Evolutionary conservation across 2,329 filamentous ascomycete species (phyloP).

Genomic region (Aspergillus pseudoviridinutans): DNA sequence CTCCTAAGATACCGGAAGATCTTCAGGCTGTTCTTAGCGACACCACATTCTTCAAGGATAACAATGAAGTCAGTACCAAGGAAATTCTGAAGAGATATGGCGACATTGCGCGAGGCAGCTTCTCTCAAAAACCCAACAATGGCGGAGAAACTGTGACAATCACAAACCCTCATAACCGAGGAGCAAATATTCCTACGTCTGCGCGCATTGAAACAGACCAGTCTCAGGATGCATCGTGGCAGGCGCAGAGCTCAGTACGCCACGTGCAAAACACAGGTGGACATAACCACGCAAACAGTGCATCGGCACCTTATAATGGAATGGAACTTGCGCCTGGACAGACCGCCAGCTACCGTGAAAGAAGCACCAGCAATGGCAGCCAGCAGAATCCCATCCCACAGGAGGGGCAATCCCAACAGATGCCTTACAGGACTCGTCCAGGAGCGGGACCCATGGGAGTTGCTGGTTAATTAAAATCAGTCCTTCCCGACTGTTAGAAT

Average conservation of each 20-base stretch:
- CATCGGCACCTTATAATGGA: conserved; percentile 14
- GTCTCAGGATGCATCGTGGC: conserved; percentile 64
- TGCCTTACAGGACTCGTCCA: conserved; percentile 36
- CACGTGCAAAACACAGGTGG: conserved; percentile 56
- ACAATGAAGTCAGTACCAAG: conserved; percentile 87
- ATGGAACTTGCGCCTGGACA: conserved; percentile 24
- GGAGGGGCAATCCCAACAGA: conserved; percentile 30
- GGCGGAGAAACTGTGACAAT: conserved; percentile 51
- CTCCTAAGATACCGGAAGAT: conserved; percentile 78
- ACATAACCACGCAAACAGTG: conserved; percentile 29
- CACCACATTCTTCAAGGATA: conserved; percentile 72
- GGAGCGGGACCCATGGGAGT: conserved; percentile 38
- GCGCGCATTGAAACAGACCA: conserved; percentile 81
- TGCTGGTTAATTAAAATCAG: conserved; percentile 25
- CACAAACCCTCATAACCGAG: conserved; percentile 37
- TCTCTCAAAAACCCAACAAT: conserved; percentile 50
- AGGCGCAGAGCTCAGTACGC: conserved; percentile 78
- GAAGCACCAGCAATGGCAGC: conserved; percentile 33
- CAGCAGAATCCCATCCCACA: conserved; percentile 23
- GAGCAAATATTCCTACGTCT: conserved; percentile 47
- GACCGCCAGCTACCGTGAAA: conserved; percentile 28
- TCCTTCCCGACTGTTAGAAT: conserved; percentile 10
- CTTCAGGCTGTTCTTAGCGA: conserved; percentile 83
- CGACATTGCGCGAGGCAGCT: conserved; percentile 67
- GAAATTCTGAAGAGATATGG: conserved; percentile 94